phyloP scores from a whole-genome alignment of 352 stramenopile species.

The Elongisporangium anandrum region DNA sequence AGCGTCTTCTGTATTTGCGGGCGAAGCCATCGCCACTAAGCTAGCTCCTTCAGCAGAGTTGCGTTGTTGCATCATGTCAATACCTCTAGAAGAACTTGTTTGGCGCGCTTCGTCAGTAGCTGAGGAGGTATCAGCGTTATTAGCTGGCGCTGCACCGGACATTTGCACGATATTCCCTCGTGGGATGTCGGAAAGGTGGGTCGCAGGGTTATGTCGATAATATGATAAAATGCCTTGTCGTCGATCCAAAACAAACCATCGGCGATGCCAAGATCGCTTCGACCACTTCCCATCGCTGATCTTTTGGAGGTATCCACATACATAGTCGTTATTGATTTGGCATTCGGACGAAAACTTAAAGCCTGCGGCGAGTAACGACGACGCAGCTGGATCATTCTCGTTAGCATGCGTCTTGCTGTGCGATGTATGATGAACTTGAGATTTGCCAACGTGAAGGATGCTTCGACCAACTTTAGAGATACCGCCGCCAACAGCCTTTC shows the following conservation, averaged over 20 bases:
- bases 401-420: constrained; percentile 8
- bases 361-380: constrained; percentile 34
- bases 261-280: constrained; percentile 77
- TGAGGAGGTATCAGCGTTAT: not conserved
- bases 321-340: constrained; percentile 75
- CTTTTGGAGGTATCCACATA: constrained; percentile 83
- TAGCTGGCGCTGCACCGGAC: not conserved
- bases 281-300: constrained; percentile 84
- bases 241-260: constrained; percentile 82
- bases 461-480: constrained; percentile 80
- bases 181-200: constrained; percentile 50
- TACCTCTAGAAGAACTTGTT: not conserved
- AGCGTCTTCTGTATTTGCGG: not conserved
- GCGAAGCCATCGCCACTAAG: not conserved
- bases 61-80: not conserved
- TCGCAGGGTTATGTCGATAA: constrained; percentile 76
- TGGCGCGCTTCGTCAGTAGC: not conserved
- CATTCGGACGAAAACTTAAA: constrained; percentile 76
- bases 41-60: constrained; percentile 1
- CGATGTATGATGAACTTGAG: constrained; percentile 15
- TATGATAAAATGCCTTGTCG: constrained; percentile 75
- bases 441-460: constrained; percentile 71
- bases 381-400: constrained; percentile 22
- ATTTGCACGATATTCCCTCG: constrained; percentile 76
- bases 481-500: constrained; percentile 67